Conservation (phyloP, 148 eudicot genomes). For the Camellia lanceoleosa region DNA sequence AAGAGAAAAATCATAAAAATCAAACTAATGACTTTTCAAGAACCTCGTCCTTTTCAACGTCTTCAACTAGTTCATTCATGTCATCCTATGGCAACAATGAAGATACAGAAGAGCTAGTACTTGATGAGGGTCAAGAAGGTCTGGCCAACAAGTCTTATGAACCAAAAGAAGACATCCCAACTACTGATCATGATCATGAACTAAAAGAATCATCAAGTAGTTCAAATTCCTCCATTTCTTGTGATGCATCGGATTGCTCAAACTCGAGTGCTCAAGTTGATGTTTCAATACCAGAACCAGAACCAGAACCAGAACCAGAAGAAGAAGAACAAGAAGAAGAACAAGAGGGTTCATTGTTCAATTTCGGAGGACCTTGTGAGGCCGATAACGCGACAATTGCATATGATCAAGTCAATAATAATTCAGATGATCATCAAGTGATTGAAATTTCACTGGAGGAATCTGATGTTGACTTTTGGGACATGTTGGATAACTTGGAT, state of each 20-base stretch:
- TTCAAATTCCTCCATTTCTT: conserved; percentile 20
- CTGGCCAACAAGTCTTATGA: not conserved
- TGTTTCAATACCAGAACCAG: not conserved
- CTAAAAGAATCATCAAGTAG: conserved; percentile 10
- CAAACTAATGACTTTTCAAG: conserved; percentile 7
- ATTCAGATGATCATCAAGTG: conserved; percentile 14
- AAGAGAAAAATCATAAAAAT: not conserved
- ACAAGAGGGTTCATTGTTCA: not conserved
- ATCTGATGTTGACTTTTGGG: conserved; percentile 34
- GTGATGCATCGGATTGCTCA: not conserved
- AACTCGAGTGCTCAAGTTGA: not conserved
- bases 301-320: too few relatives aligned
- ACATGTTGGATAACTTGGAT: conserved; percentile 30
- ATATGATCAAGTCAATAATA: not conserved
- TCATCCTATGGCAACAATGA: conserved; percentile 6
- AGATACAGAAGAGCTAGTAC: not conserved
- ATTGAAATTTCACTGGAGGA: conserved; percentile 26
- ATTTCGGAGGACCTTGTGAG: not conserved
- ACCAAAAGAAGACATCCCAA: not conserved
- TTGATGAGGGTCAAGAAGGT: not conserved
- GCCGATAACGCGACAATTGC: not conserved
- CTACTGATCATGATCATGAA: not conserved
- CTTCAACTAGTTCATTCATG: conserved; percentile 16
- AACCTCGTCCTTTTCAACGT: conserved; percentile 18
- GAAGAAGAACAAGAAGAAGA: not conserved